phyloP scores from a whole-genome alignment of 345 rosid species.

The Dovyalis caffra region DNA sequence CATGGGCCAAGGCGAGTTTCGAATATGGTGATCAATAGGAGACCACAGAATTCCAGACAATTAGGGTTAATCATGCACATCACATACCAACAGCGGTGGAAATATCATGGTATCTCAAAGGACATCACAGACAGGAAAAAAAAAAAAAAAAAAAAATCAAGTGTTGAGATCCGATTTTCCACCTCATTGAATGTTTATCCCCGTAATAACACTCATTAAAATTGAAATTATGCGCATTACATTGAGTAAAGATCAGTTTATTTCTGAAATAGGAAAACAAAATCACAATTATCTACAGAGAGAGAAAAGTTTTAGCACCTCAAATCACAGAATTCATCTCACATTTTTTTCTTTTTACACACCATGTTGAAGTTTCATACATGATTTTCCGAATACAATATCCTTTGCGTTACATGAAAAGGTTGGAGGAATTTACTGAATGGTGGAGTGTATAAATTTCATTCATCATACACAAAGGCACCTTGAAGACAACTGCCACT shows the following conservation, averaged over 20 bases:
- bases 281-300: constrained; percentile 21
- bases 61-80: not conserved
- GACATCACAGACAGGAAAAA: not conserved
- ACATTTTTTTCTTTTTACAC: constrained; percentile 16
- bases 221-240: not conserved
- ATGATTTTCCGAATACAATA: constrained; percentile 15
- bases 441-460: constrained; percentile 6
- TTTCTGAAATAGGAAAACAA: constrained; percentile 5
- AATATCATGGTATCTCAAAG: not conserved
- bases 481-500: constrained; percentile 2
- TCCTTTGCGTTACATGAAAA: constrained; percentile 22
- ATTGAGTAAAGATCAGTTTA: not conserved
- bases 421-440: constrained; percentile 22
- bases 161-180: not conserved
- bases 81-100: not conserved
- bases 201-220: not conserved
- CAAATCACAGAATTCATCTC: constrained; percentile 27
- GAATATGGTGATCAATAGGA: not conserved
- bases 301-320: constrained; percentile 7
- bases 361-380: constrained; percentile 20
- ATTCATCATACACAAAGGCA: not conserved
- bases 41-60: not conserved
- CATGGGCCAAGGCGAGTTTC: not conserved
- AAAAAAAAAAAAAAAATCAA: not conserved
- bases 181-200: not conserved